Evolutionary conservation across 305 asterid genomes (phyloP).

Genomic region (Fraxinus xanthoxyloides): DNA sequence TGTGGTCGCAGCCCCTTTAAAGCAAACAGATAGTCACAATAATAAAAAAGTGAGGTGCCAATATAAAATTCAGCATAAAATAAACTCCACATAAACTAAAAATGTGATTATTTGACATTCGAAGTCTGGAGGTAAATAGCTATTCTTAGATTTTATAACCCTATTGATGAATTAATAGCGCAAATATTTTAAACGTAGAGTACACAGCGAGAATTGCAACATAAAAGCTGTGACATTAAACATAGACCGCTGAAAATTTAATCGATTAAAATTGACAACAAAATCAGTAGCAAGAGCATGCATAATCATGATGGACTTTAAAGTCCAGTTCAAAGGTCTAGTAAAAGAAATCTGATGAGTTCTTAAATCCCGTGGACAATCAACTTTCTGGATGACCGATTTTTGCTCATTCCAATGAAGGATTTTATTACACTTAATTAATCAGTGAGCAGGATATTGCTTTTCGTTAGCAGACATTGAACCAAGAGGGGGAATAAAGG

Average conservation of each 20-base stretch:
- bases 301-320: neutral
- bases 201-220: neutral
- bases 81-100: neutral
- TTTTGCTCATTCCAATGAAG: neutral
- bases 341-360: neutral
- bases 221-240: neutral
- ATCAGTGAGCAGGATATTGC: neutral
- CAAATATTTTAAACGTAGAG: neutral
- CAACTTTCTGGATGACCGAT: neutral
- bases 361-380: neutral
- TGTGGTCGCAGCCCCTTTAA: neutral
- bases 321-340: neutral
- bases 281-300: neutral
- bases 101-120: neutral
- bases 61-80: neutral
- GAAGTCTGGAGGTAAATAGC: neutral
- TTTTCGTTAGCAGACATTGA: neutral
- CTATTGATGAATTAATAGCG: neutral
- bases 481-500: neutral
- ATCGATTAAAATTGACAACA: neutral
- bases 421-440: neutral
- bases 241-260: neutral
- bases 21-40: neutral
- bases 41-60: conserved; percentile 5
- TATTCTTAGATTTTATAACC: neutral